Conservation (phyloP, 2,329 filamentous ascomycete genomes). For the Calonectria multiphialidica region DNA sequence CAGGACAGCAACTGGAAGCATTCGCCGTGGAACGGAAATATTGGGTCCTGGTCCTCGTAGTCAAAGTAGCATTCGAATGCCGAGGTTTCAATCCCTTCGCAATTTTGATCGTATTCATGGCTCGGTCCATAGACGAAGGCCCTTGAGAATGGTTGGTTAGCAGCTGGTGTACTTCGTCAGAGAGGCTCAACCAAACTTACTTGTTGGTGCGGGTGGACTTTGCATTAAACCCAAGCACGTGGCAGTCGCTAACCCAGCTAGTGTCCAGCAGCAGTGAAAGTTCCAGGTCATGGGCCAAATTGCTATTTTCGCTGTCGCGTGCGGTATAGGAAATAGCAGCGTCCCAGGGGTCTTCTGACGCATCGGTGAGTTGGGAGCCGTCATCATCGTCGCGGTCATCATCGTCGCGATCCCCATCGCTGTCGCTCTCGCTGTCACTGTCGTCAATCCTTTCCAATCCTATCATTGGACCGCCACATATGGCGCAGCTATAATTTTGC, state of each 20-base stretch:
- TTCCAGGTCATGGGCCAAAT: not conserved
- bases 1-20: not conserved
- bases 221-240: not conserved
- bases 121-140: not conserved
- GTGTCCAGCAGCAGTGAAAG: not conserved
- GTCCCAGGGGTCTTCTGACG: not conserved
- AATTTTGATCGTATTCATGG: not conserved
- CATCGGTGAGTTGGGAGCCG: not conserved
- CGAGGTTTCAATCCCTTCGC: not conserved
- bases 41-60: not conserved
- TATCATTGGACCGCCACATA: not conserved
- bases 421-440: too few species aligned
- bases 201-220: not conserved
- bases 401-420: not conserved
- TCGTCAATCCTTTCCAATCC: too few species aligned
- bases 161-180: too few species aligned
- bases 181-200: too few species aligned
- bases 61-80: not conserved
- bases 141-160: not conserved
- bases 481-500: not conserved
- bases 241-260: not conserved
- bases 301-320: too few species aligned
- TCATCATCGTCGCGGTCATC: not conserved
- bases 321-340: not conserved
- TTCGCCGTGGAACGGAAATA: constrained; percentile 2